Evolutionary conservation across 179 eudicot genomes (phyloP), one percentile per base, ranked within the genome.

Genomic region (Dionaea muscipula): DNA sequence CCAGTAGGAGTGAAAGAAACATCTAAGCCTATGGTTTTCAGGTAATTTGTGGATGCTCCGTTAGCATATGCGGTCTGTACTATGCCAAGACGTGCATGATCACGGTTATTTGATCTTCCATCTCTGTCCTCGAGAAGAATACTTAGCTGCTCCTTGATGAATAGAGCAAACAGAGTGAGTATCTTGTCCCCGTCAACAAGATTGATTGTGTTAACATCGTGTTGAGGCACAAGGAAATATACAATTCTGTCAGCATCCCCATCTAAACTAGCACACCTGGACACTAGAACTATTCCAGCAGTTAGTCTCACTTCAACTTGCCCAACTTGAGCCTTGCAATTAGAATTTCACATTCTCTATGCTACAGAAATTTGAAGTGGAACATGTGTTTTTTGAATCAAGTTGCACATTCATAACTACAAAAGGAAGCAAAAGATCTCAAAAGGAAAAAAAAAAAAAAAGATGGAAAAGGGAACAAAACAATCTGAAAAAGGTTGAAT

Each of bases 191-290:
- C 96, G 31, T 91, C 98, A 64, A 91, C 88, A 59, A 91, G 85
- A 54, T 71, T 72, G 65, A 87, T 81, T 64, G 56, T 82, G 51
- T 65, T 77, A 52, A 69, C 54, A 44, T 55, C 53, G 61, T 76
- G 70, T 53, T 82, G 68, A 57, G 62, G 62, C 57, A 76, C 78
- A 52, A 71, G 68, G 67, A 91, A 91, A 67, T 87, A 91, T 24
- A 87, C 94, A 55, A 87, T 83, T 60, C 98, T 84, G 60, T 91
- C 98, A 49, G 94, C 98, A 79, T 91, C 98, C 57, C 98, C 98
- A 73, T 91, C 98, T 59, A 91, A 72, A 74, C 98, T 87, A 50
- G 84, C 91, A 81, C 94, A 87, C 91, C 98, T 91, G 95, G 67
- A 75, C 49, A 64, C 80, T 80, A 84, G 76, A 68, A 72, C 33